Evolutionary conservation across 768 basidiomycete species (phyloP).

Genomic region (Hygrophorus russula): DNA sequence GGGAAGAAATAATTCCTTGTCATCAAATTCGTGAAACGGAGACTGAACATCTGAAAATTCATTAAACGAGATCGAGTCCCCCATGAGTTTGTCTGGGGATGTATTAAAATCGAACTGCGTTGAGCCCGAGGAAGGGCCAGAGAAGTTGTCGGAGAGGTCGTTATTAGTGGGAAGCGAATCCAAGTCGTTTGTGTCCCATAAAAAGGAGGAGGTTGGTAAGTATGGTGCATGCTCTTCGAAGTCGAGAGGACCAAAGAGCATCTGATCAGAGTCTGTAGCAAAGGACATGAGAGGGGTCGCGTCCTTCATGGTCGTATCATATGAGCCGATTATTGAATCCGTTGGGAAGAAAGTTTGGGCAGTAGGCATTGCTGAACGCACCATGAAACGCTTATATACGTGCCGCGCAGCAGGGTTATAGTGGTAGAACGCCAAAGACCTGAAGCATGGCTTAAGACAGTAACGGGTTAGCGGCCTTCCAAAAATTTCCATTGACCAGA

Average conservation of each 20-base stretch:
- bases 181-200: constrained; percentile 27
- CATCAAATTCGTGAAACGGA: no score
- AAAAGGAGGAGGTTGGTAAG: constrained; percentile 16
- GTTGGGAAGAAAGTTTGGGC: no score
- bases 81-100: no score
- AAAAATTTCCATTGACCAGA: constrained; percentile 4
- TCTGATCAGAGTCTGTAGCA: constrained; percentile 33
- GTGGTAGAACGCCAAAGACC: constrained; percentile 11
- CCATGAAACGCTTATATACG: no score
- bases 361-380: no score
- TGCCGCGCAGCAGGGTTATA: neutral
- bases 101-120: no score
- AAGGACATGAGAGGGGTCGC: constrained; percentile 25
- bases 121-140: constrained; percentile 9
- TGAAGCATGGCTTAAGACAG: constrained; percentile 25
- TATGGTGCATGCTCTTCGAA: constrained; percentile 31
- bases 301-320: constrained; percentile 17
- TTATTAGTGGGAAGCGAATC: constrained; percentile 28
- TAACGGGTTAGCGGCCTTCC: constrained; percentile 14
- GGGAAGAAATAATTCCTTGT: neutral
- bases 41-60: no score
- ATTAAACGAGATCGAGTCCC: no score
- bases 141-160: constrained; percentile 28
- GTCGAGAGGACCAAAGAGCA: constrained; percentile 51
- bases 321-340: constrained; percentile 10